phyloP scores from a whole-genome alignment of 164 flowering plant genomes.

The Brasenia schreberi region DNA sequence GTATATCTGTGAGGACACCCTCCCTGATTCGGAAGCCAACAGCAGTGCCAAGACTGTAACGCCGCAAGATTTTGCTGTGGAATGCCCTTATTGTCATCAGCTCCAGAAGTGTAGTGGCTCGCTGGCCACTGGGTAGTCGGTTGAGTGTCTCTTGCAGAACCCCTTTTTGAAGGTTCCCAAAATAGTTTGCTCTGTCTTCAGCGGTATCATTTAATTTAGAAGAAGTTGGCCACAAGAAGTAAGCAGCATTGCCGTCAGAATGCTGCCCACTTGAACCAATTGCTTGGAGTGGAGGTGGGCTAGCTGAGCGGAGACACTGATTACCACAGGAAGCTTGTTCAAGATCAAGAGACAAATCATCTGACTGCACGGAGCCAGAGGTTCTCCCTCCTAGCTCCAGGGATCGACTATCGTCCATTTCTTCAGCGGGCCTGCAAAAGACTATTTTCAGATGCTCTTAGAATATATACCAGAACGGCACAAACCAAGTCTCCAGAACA shows the following conservation, averaged over 20 bases:
- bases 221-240: constrained; percentile 91
- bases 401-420: constrained; percentile 34
- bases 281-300: constrained; percentile 57
- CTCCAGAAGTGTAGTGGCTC: constrained; percentile 85
- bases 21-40: constrained; percentile 71
- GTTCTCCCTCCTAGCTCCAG: constrained; percentile 40
- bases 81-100: constrained; percentile 94
- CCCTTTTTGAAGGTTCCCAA: constrained; percentile 81
- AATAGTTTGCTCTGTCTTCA: constrained; percentile 83
- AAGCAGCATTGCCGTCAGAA: constrained; percentile 78
- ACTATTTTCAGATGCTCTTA: constrained; percentile 5
- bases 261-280: constrained; percentile 65
- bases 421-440: constrained; percentile 26
- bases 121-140: constrained; percentile 66
- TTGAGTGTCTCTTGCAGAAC: constrained; percentile 71
- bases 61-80: constrained; percentile 87
- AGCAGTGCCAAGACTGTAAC: constrained; percentile 83
- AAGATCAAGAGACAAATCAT: constrained; percentile 72
- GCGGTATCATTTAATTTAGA: constrained; percentile 67
- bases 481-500: too few relatives aligned
- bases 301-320: constrained; percentile 34
- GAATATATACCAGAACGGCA: neutral
- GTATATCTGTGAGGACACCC: constrained; percentile 68
- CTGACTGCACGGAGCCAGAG: constrained; percentile 67
- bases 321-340: constrained; percentile 49